phyloP scores from a whole-genome alignment of 2,329 filamentous ascomycete species.

The Aspergillus melleus region DNA sequence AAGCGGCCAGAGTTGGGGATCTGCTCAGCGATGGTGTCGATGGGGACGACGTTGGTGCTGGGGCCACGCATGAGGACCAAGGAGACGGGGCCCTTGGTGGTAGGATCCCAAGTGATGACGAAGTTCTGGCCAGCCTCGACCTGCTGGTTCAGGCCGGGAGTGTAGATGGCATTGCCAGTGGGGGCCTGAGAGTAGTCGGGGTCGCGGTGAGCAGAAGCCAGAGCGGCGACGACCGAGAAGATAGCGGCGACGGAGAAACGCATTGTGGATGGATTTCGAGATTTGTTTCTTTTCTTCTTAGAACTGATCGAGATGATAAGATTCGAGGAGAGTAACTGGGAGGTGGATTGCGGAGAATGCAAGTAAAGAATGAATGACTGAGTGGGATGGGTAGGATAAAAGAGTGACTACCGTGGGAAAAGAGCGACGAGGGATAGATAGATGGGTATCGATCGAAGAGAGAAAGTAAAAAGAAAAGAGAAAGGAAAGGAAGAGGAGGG shows the following conservation, averaged over 20 bases:
- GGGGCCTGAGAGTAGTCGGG: conserved; percentile 38
- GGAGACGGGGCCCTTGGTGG: conserved; percentile 46
- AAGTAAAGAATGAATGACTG: conserved; percentile 28
- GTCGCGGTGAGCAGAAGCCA: conserved; percentile 38
- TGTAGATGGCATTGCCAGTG: conserved; percentile 56
- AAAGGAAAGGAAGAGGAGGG: conserved; percentile 14
- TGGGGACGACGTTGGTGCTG: conserved; percentile 53
- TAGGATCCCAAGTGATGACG: conserved; percentile 59
- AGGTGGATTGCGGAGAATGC: not conserved
- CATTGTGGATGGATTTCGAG: conserved; percentile 31
- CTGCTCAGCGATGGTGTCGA: conserved; percentile 53
- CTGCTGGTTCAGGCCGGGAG: conserved; percentile 52
- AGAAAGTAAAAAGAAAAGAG: conserved; percentile 15
- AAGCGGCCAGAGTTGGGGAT: conserved; percentile 58
- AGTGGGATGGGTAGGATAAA: conserved; percentile 22
- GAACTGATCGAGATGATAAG: not conserved
- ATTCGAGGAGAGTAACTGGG: conserved; percentile 3
- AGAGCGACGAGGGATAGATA: conserved; percentile 8
- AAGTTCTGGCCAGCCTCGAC: conserved; percentile 58
- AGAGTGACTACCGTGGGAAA: conserved; percentile 23
- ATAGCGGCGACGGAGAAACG: conserved; percentile 39
- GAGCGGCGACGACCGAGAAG: conserved; percentile 39
- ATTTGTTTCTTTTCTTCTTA: not conserved
- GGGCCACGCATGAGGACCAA: conserved; percentile 62
- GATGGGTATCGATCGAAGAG: conserved; percentile 13